Percentiles rank a stretch among this genome's conserved stretches.
Evolutionary conservation across 2,329 filamentous ascomycete genomes (phyloP).

Genomic region (Penicillium brevicompactum): DNA sequence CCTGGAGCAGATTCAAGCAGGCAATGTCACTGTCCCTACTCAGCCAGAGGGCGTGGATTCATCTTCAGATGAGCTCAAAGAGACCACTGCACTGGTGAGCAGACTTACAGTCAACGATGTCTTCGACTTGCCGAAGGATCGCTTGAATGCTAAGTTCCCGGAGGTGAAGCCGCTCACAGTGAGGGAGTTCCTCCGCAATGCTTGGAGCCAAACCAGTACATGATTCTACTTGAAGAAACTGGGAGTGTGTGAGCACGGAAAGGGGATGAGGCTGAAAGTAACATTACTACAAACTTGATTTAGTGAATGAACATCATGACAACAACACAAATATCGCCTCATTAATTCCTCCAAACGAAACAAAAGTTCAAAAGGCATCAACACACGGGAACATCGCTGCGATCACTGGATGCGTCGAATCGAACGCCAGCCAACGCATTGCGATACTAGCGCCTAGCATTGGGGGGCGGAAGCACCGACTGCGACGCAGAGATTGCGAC

Average conservation of each 20-base stretch:
- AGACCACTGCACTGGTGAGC: constrained; percentile 30
- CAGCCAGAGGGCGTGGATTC: constrained; percentile 21
- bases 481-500: constrained; percentile 22
- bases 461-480: constrained; percentile 8
- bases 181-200: constrained; percentile 25
- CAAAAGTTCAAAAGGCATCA: background rate
- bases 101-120: constrained; percentile 31
- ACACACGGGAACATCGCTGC: too few relatives aligned
- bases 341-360: constrained; percentile 1
- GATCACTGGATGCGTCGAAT: background rate
- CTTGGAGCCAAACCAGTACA: constrained; percentile 14
- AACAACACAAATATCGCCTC: background rate
- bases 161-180: constrained; percentile 27
- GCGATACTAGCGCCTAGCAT: background rate
- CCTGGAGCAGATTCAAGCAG: constrained; percentile 35
- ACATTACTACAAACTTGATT: background rate
- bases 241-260: background rate
- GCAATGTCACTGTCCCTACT: constrained; percentile 37
- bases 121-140: constrained; percentile 29
- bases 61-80: constrained; percentile 26
- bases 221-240: background rate
- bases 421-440: background rate
- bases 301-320: background rate
- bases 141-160: constrained; percentile 25
- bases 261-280: background rate